Base-by-base conservation (phyloP, 306 rosid species). In the Comarum palustre region DNA sequence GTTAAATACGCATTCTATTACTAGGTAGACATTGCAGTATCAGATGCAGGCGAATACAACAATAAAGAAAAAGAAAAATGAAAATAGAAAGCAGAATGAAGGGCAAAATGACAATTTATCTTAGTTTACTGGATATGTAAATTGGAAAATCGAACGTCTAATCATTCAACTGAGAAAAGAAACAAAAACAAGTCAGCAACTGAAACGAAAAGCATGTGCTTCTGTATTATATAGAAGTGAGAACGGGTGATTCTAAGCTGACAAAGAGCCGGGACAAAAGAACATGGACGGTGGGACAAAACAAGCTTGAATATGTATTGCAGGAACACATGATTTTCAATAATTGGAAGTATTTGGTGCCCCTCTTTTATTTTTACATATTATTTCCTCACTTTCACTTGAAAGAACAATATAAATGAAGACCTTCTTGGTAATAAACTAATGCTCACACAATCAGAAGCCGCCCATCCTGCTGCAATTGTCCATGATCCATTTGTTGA, bases 391-490 rank as follows among this genome's bases (percentile, higher is more conserved):
- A 31, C 22, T 60, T 29, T 15, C 7, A 15, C 17, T 2, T 25
- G 1, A 14, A 57, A 60, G 34, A 29, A 29, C 39, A 60, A 59
- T 25, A 60, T 60, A 27, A 29, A 59, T 59, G 39, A 55, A 59
- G 34, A 57, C 62, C 65, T 29, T 38, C 20, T 3, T 57, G 0
- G 6, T 60, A 31, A 60, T 15, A 6, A 15, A 60, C 66, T 16
- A 60, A 31, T 31, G 66, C 66, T 60, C 66, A 60, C 42, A 60
- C 66, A 60, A 32, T 60, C 41, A 60, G 42, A 60, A 60, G 66
- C 66, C 24, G 2, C 24, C 66, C 66, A 60, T 60, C 66, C 66
- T 31, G 41, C 42, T 31, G 42, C 66, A 16, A 24, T 27, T 58
- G n/a, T 59, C 20, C 14, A 6, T 60, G 42, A 16, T 60, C 66